These are phyloP conservation scores for Blastocystis sp. DNA, from an alignment of 352 stramenopile species.

Conservation along the genomic window DNA sequence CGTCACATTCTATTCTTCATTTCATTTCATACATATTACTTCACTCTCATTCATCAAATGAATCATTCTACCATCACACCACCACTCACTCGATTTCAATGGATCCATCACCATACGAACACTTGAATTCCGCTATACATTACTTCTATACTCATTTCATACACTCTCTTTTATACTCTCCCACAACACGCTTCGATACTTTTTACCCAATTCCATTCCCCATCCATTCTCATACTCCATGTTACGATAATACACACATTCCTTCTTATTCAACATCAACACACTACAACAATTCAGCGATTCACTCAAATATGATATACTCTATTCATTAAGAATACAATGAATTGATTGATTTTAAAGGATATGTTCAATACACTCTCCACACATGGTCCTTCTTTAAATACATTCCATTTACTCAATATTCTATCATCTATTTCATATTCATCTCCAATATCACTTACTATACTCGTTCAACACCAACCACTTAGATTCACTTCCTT, in stretches of 20 bases:
- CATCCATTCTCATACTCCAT: not conserved
- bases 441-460: not conserved
- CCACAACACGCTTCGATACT: not conserved
- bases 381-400: not conserved
- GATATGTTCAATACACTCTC: not conserved
- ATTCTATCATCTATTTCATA: not conserved
- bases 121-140: not conserved
- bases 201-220: not conserved
- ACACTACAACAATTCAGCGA: not conserved
- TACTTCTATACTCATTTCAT: not conserved
- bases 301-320: not conserved
- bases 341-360: not conserved
- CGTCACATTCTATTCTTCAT: not conserved
- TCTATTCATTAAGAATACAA: not conserved
- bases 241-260: not conserved
- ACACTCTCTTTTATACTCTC: not conserved
- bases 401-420: not conserved
- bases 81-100: not conserved
- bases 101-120: not conserved
- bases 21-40: not conserved
- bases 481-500: not conserved
- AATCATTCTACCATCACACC: not conserved
- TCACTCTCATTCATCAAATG: not conserved
- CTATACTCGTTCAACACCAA: not conserved
- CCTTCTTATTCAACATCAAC: not conserved